Conservation (phyloP, 208 protist genomes). For the Novymonas esmeraldas region DNA sequence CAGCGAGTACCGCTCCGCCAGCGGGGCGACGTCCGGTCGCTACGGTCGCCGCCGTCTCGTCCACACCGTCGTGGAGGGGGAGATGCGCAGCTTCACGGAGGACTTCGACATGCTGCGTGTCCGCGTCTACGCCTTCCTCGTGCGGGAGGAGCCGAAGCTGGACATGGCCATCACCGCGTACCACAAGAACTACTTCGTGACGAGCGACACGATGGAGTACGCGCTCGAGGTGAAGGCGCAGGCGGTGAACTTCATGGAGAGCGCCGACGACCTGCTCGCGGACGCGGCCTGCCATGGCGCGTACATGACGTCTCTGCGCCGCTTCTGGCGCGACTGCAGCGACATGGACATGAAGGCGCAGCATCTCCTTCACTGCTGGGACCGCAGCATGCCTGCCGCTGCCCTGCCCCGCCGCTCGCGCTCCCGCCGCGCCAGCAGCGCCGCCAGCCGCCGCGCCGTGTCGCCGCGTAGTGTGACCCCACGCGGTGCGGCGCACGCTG, state of each 20-base stretch:
- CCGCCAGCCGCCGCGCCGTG: conserved; percentile 7
- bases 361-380: conserved; percentile 33
- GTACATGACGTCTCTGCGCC: conserved; percentile 48
- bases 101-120: conserved; percentile 60
- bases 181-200: conserved; percentile 53
- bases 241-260: conserved; percentile 56
- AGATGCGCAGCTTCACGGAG: conserved; percentile 28
- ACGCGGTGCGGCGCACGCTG: conserved; percentile 1
- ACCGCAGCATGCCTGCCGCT: conserved; percentile 24
- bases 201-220: conserved; percentile 42
- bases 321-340: conserved; percentile 62
- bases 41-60: conserved; percentile 37
- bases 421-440: conserved; percentile 10
- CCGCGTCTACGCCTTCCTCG: conserved; percentile 71
- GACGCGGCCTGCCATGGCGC: conserved; percentile 31
- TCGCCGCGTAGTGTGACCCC: conserved; percentile 18
- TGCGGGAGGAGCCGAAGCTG: conserved; percentile 56
- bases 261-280: conserved; percentile 47
- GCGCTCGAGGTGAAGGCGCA: conserved; percentile 48
- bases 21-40: background rate
- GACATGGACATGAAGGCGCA: conserved; percentile 51
- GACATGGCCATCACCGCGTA: conserved; percentile 36
- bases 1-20: background rate
- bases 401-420: conserved; percentile 9
- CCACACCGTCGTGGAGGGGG: conserved; percentile 5